Percentiles rank a stretch among this genome's conserved stretches.
phyloP scores from a whole-genome alignment of 345 rosid genomes.

The Syzygium oleosum region DNA sequence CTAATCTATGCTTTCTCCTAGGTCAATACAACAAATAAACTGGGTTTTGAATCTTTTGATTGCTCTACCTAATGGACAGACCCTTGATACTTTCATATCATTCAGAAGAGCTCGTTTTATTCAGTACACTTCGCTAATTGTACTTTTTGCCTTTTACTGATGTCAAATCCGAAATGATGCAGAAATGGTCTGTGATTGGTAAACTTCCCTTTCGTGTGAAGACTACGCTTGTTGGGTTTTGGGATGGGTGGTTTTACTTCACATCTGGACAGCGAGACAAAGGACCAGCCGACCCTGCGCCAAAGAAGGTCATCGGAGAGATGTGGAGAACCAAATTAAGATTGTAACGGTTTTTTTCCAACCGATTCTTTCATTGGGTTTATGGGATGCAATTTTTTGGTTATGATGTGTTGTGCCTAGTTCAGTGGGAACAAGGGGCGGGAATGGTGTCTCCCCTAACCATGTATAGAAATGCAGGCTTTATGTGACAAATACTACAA shows the following conservation, averaged over 20 bases:
- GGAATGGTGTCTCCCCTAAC: neutral
- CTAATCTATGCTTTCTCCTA: neutral
- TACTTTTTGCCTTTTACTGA: neutral
- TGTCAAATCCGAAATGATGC: conserved; percentile 1
- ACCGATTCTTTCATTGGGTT: neutral
- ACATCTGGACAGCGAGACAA: conserved; percentile 96
- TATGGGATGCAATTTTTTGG: neutral
- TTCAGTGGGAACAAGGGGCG: neutral
- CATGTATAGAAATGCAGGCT: neutral
- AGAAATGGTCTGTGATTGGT: conserved; percentile 88
- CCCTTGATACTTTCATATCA: neutral
- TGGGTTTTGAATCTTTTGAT: neutral
- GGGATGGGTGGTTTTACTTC: conserved; percentile 83
- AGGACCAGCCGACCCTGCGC: conserved; percentile 80
- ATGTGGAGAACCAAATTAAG: conserved; percentile 88
- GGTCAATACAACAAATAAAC: neutral
- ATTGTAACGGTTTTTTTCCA: conserved; percentile 11
- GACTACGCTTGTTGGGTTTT: conserved; percentile 75
- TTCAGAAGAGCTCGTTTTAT: neutral
- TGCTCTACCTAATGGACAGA: neutral
- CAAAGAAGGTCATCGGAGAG: conserved; percentile 74
- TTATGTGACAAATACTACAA: neutral
- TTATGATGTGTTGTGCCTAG: neutral
- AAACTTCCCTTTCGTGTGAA: conserved; percentile 93
- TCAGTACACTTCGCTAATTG: neutral